Evolutionary conservation across 2,329 filamentous ascomycete species (phyloP).

Genomic region (Sarocladium strictum): DNA sequence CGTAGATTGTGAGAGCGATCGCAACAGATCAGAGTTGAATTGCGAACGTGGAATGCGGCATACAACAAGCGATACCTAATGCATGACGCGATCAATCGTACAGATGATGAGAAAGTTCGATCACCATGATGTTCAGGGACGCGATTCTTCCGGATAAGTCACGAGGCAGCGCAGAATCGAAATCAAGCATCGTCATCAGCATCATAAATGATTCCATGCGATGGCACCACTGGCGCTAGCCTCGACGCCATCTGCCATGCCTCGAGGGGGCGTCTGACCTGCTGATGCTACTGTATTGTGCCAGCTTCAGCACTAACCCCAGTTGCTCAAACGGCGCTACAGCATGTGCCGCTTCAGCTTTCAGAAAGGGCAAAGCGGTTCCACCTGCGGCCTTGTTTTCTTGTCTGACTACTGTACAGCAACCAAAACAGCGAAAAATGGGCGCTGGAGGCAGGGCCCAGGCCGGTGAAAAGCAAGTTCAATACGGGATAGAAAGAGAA

Average conservation of each 20-base stretch:
- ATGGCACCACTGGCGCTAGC: constrained; percentile 7
- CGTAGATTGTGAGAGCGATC: too few species aligned
- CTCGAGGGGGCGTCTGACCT: neutral
- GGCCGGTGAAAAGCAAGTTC: constrained; percentile 1
- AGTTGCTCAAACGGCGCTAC: neutral
- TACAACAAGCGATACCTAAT: neutral
- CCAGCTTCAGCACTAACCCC: too few species aligned
- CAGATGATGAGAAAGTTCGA: neutral
- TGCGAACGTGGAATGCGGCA: neutral
- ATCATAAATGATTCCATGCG: constrained; percentile 3
- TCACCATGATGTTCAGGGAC: constrained; percentile 1
- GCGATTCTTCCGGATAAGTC: neutral
- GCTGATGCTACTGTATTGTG: neutral
- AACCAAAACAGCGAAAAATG: neutral
- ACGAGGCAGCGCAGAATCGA: neutral
- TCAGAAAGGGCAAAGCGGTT: neutral
- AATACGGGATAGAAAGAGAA: too few species aligned
- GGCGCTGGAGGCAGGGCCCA: neutral
- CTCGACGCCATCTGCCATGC: constrained; percentile 4
- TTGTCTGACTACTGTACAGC: neutral
- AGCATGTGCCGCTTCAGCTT: neutral
- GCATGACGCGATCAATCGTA: constrained; percentile 1
- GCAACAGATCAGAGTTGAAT: neutral
- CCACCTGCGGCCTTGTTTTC: neutral
- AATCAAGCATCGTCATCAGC: neutral